phyloP scores from a whole-genome alignment of 179 eudicot species.

The Sideroxylon spinosum region DNA sequence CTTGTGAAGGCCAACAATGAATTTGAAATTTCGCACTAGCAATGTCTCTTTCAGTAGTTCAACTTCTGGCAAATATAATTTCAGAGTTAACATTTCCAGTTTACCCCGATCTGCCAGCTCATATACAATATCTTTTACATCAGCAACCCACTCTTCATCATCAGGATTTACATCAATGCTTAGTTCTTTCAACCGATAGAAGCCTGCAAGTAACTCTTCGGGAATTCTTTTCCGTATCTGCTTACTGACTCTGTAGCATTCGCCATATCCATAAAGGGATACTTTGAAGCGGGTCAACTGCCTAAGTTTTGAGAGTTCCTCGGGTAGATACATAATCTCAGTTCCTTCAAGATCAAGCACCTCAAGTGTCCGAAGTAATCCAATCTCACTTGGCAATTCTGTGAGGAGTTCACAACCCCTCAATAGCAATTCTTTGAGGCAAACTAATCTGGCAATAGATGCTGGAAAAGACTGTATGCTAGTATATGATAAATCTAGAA shows the following conservation, averaged over 20 bases:
- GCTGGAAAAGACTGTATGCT: slow-evolving; percentile 14
- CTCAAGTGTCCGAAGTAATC: neutral
- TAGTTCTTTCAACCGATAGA: neutral
- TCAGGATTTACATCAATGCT: slow-evolving; percentile 3
- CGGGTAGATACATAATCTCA: slow-evolving; percentile 13
- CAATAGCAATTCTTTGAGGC: slow-evolving; percentile 8
- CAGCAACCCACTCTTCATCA: neutral
- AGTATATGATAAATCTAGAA: slow-evolving; percentile 16
- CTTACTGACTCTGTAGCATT: neutral
- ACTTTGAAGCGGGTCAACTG: slow-evolving; percentile 8
- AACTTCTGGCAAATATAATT: neutral
- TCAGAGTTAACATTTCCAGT: neutral
- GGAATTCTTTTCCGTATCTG: neutral
- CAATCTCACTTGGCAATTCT: slow-evolving; percentile 5
- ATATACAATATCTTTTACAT: neutral
- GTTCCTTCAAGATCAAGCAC: slow-evolving; percentile 22
- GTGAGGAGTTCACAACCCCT: slow-evolving; percentile 13
- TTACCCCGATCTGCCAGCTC: neutral
- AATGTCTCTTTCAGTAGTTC: neutral
- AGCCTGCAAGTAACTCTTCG: neutral
- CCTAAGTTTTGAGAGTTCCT: neutral
- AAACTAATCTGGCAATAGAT: slow-evolving; percentile 12
- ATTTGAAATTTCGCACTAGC: neutral
- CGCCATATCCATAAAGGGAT: slow-evolving; percentile 4
- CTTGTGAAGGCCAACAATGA: slow-evolving; percentile 12